These are phyloP conservation scores for Puccinia polysora DNA, from an alignment of 1,284 basidiomycete genomes.

Conservation along the genomic window DNA sequence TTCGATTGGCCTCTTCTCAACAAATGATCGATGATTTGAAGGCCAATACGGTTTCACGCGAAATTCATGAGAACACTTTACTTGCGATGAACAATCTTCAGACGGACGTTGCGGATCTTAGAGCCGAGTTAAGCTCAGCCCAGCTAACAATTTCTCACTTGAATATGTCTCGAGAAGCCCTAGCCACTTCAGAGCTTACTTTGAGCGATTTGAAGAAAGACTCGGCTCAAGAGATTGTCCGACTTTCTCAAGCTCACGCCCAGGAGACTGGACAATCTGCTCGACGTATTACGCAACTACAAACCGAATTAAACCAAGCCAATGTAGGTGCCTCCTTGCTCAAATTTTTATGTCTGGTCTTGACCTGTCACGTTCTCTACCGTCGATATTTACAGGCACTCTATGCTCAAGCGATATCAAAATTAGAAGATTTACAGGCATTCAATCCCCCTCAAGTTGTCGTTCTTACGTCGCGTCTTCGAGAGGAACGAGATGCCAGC, in stretches of 20 bases:
- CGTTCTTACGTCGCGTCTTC: slow-evolving; percentile 11
- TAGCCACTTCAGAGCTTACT: neutral
- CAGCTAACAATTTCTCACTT: neutral
- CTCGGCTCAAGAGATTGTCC: neutral
- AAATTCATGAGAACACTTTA: neutral
- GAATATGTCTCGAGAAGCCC: neutral
- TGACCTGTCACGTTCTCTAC: neutral
- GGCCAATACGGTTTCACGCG: neutral
- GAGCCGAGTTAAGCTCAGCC: neutral
- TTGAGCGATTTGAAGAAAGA: neutral
- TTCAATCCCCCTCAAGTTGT: slow-evolving; percentile 5
- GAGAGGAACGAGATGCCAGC: slow-evolving; percentile 6
- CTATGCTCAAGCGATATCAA: slow-evolving; percentile 1
- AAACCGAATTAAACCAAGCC: neutral
- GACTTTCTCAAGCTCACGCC: neutral
- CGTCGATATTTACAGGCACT: slow-evolving; percentile 5
- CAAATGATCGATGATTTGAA: neutral
- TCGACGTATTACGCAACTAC: neutral
- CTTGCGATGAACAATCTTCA: neutral
- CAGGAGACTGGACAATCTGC: neutral
- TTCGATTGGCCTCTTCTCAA: neutral
- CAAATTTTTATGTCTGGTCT: neutral
- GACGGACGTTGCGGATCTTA: neutral
- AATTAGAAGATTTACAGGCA: slow-evolving; percentile 2
- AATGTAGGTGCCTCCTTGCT: neutral